Evolutionary conservation across 345 rosid genomes (phyloP), one percentile per base, ranked within the genome.

Genomic region (Citrus glauca): DNA sequence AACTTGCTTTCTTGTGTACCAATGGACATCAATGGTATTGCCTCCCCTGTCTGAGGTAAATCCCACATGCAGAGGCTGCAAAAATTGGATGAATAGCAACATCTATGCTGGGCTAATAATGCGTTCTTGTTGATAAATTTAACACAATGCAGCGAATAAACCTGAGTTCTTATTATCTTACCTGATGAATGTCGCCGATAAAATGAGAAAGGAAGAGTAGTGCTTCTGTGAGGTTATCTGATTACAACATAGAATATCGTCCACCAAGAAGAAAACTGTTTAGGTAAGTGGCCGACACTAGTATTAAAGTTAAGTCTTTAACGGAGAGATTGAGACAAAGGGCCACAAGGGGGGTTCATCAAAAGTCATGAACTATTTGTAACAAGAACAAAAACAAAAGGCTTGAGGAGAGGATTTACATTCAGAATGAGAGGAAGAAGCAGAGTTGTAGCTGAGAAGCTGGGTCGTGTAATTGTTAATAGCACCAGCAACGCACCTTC

Each of bases 221-320:
- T n/a, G 98, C 93, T 82, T 93, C 94, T 5, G 98, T 93, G 76
- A 92, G 93, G 82, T 95, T 95, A 83, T 93, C 99, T 93, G 84
- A 77, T 45, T 32, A 64, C 48, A 59, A 66, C 56, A 37, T 13
- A 55, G 32, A 66, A 61, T 11, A 45, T 45, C 5, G 14, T 45
- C 40, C 24, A 50, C 2, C 28, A 9, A 42, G 1, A 24, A 63
- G 19, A 13, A 55, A 19, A 19, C 40, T 4, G 22, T 5, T 45
- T 45, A 45, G 50, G 1, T 11, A 45, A 45, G 50, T 45, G 50
- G 1, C 17, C 17, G 50, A 45, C 50, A 13, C 17, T 11, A 0
- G 50, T 1, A 3, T 45, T 13, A 13, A 45, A 45, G 50, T 45
- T 45, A 45, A 45, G 17, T 45, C 50, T 45, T 45, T 45, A 45